Evolutionary conservation across 202 grass and related monocot genomes (phyloP), one percentile per base, ranked within the genome.

Genomic region (Alloteropsis angusta): DNA sequence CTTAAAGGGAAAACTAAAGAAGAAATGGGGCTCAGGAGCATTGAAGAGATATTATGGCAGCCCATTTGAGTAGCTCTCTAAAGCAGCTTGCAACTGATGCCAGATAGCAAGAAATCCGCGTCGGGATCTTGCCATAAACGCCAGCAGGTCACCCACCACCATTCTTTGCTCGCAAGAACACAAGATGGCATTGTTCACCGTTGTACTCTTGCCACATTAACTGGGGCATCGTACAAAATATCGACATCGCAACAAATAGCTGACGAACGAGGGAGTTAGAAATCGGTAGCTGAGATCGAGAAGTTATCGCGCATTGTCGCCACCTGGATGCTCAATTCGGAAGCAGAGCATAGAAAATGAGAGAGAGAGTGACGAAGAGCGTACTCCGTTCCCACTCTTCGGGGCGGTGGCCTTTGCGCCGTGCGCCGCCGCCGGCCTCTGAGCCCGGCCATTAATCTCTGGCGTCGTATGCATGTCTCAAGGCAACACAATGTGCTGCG

Each of bases 341-440:
- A 66, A 38, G 26, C 77, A 66, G 79, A 66, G 82, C 26, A 64
- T 9, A 13, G 35, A 0, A 41, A 49, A 2, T 6, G 35, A 73
- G 74, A 48, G 55, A 77, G 63, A 75, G 85, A 57, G 57, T 48
- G 71, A 78, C 17, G 78, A 78, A 55, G 63, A 88, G 71, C 62
- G 16, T 93, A 96, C 96, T 85, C 88, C 86, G 79, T 74, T 91
- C 69, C 71, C 84, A 83, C 77, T 54, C 85, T 83, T 93, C 37
- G 69, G 39, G 59, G 86, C 49, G 28, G 28, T 3, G 2, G 80
- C 79, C 84, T 76, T 96, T 32, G 81, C 74, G 39, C 53, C 61
- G 52, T 72, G 75, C 47, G 74, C 41, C 52, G 73, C 54, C 49
- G 63, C 18, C 69, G 82, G 66, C 68, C 79, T 90, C 77, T 83